These are phyloP conservation scores for Aphanomyces stellatus DNA, from an alignment of 352 stramenopile species.

Conservation along the genomic window DNA sequence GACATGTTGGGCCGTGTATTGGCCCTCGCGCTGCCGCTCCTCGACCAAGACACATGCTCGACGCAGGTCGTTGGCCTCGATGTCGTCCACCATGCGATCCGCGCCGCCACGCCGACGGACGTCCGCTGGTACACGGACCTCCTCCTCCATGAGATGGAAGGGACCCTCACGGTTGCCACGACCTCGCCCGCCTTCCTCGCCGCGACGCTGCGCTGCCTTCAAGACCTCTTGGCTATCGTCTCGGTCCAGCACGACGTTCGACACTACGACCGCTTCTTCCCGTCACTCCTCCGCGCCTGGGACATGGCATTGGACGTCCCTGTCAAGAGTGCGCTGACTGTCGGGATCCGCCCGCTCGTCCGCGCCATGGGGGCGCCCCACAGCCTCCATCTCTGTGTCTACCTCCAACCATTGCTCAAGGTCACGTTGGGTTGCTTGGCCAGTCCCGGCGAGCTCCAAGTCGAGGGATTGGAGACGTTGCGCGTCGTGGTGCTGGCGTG, in stretches of 20 bases:
- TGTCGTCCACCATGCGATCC: constrained; percentile 53
- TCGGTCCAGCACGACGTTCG: constrained; percentile 37
- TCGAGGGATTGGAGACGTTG: constrained; percentile 53
- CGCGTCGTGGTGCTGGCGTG: constrained; percentile 39
- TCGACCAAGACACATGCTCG: constrained; percentile 58
- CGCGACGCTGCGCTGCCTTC: constrained; percentile 46
- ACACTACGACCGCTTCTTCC: constrained; percentile 61
- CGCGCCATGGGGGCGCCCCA: constrained; percentile 45
- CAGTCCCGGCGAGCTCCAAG: constrained; percentile 39
- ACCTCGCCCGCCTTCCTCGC: constrained; percentile 48
- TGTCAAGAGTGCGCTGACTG: constrained; percentile 49
- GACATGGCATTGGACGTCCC: constrained; percentile 51
- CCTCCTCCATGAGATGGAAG: constrained; percentile 59
- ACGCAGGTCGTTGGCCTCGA: constrained; percentile 51
- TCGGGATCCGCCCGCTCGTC: constrained; percentile 39
- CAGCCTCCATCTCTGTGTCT: constrained; percentile 61
- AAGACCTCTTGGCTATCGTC: constrained; percentile 47
- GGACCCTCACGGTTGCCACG: constrained; percentile 38
- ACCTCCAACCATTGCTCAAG: constrained; percentile 71
- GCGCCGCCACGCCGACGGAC: constrained; percentile 57
- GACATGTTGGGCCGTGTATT: constrained; percentile 66
- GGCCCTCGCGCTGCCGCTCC: constrained; percentile 64
- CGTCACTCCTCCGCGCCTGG: constrained; percentile 49
- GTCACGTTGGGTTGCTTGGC: constrained; percentile 62
- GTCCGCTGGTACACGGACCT: constrained; percentile 75